Percentiles rank a stretch among this genome's conserved stretches.
phyloP scores from a whole-genome alignment of 2,329 filamentous ascomycete species.

The Stagonosporopsis vannaccii region DNA sequence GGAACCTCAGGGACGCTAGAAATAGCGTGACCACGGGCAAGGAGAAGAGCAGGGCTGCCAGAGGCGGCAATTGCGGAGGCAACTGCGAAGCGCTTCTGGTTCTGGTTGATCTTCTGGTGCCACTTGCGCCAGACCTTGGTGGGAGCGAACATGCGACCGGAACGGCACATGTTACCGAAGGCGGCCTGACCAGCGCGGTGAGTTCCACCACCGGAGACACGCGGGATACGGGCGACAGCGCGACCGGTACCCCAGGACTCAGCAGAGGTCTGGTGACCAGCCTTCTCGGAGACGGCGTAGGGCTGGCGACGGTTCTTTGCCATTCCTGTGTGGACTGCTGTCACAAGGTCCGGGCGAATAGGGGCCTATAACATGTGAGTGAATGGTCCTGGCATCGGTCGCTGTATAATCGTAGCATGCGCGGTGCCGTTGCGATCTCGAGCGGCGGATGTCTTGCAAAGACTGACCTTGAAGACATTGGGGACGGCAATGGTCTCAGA shows the following conservation, averaged over 20 bases:
- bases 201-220: conserved; percentile 99
- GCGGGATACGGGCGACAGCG: conserved; percentile 99
- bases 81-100: conserved; percentile 98
- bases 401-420: conserved; percentile 2
- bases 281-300: conserved; percentile 97
- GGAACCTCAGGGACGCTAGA: conserved; percentile 92
- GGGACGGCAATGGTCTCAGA: conserved; percentile 91
- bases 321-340: conserved; percentile 98
- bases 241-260: conserved; percentile 99
- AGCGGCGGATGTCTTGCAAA: not conserved
- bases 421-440: conserved; percentile 12
- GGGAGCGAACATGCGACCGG: conserved; percentile 99
- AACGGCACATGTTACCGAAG: conserved; percentile 99
- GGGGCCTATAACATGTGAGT: conserved; percentile 62
- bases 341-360: conserved; percentile 98
- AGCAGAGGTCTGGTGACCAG: conserved; percentile 99
- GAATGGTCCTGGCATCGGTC: not conserved
- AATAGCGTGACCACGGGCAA: conserved; percentile 97
- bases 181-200: conserved; percentile 99
- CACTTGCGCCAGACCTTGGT: conserved; percentile 99
- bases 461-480: conserved; percentile 80
- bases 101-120: conserved; percentile 99
- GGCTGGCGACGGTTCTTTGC: conserved; percentile 99
- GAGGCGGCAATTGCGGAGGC: conserved; percentile 97
- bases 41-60: conserved; percentile 89